Base-by-base conservation (phyloP, 345 rosid genomes). In the Murraya koenigii region DNA sequence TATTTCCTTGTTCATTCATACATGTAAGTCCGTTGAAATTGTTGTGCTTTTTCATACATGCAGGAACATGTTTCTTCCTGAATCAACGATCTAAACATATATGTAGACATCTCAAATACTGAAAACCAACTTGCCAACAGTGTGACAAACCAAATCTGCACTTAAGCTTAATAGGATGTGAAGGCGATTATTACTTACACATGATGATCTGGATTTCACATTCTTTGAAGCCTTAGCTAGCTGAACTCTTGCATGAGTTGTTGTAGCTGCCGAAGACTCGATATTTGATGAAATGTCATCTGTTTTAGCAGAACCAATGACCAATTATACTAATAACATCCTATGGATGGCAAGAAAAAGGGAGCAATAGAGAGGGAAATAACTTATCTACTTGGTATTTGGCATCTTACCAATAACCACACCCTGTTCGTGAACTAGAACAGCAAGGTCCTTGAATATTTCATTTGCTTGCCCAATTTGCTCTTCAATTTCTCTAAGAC, bases 391-490 rank as follows among this genome's bases (percentile, higher is more conserved):
- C 23, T 22, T 44, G 33, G 72, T 61, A 52, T 54, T 55, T 22
- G 47, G 70, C 60, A 63, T 75, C 90, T 84, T 81, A 90, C 94
- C 92, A 66, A 89, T 86, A 25, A 89, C 83, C 39, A 87, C 87
- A 59, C 91, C 91, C 85, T 90, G 94, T 58, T 90, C 94, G 38
- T 87, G 91, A 79, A 89, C 92, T 36, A 90, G 84, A 78, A 90
- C 92, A 74, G 92, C 92, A 68, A 89, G 91, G 80, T 90, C 94
- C 83, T 82, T 86, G 80, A 90, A 90, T 75, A 90, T 90, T 62
- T 90, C 94, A 78, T 85, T 90, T 25, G 82, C 89, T 82, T 90
- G 77, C 67, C 89, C 94, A 80, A 90, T 89, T 82, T 90, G 92
- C 62, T 82, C 87, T 66, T 87, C 84, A 62, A 89, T 83, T 47